Evolutionary conservation across 2,329 filamentous ascomycete genomes (phyloP).

Genomic region (Paramyrothecium roridum): DNA sequence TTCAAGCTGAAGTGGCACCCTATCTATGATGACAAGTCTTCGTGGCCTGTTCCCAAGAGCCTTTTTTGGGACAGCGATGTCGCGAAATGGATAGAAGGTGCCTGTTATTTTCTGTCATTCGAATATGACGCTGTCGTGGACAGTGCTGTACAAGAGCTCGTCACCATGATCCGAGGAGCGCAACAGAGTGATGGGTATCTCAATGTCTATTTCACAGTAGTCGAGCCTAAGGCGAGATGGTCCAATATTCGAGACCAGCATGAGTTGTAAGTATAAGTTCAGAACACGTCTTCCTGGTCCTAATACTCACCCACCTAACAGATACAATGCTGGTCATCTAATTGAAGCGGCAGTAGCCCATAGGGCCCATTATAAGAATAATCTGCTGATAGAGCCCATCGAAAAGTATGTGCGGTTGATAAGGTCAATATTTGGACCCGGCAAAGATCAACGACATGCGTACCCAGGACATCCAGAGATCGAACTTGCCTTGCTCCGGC

Average conservation of each 20-base stretch:
- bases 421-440: constrained; percentile 47
- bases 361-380: constrained; percentile 46
- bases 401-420: constrained; percentile 53
- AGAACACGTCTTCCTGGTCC: too few species aligned
- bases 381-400: constrained; percentile 48
- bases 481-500: constrained; percentile 42
- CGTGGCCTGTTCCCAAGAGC: constrained; percentile 55
- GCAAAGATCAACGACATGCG: constrained; percentile 45
- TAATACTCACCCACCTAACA: neutral
- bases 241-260: constrained; percentile 60
- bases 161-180: constrained; percentile 52
- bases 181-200: constrained; percentile 61
- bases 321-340: constrained; percentile 59
- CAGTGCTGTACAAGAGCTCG: constrained; percentile 37
- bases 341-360: constrained; percentile 60
- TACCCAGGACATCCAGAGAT: constrained; percentile 52
- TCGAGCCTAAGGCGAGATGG: constrained; percentile 52
- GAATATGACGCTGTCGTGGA: too few species aligned
- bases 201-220: constrained; percentile 60
- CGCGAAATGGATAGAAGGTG: constrained; percentile 61
- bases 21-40: constrained; percentile 44
- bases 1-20: constrained; percentile 57
- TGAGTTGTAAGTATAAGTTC: constrained; percentile 43
- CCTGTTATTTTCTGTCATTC: constrained; percentile 49
- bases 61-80: constrained; percentile 56